Percentiles rank a stretch among this genome's conserved stretches.
Evolutionary conservation across 2,329 filamentous ascomycete genomes (phyloP).

Genomic region (Exophiala bonariae): DNA sequence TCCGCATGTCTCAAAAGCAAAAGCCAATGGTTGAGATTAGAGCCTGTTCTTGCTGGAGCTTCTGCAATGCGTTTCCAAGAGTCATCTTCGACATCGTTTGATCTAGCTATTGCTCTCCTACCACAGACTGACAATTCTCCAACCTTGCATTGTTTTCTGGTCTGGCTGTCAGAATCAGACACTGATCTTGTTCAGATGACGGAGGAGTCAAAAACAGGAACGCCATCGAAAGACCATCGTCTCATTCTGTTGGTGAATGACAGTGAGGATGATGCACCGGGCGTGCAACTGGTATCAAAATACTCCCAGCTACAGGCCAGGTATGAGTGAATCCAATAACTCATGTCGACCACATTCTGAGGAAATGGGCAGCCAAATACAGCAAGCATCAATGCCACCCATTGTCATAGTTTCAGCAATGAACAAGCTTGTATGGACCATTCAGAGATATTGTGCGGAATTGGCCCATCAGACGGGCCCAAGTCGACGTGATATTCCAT

Average conservation of each 20-base stretch:
- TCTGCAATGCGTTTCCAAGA: constrained; percentile 29
- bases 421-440: not conserved
- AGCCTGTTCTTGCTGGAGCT: constrained; percentile 25
- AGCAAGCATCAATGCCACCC: too few species aligned
- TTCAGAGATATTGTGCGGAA: constrained; percentile 9
- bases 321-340: not conserved
- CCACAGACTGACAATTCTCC: not conserved
- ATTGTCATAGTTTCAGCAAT: too few species aligned
- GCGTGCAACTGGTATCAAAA: not conserved
- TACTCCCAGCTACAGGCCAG: constrained; percentile 7
- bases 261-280: not conserved
- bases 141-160: constrained; percentile 11
- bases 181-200: not conserved
- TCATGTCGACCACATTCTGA: too few species aligned
- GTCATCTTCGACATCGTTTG: not conserved
- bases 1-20: constrained; percentile 41
- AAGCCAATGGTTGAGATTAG: constrained; percentile 36
- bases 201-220: not conserved
- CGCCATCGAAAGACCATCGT: not conserved
- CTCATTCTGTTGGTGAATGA: constrained; percentile 9
- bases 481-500: not conserved
- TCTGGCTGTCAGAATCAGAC: constrained; percentile 10
- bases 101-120: constrained; percentile 10
- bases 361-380: too few species aligned
- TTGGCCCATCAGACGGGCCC: constrained; percentile 1